A percentile compares a stretch with the other conserved stretches of the same genome.
Evolutionary conservation across 306 rosid species (phyloP).

Genomic region (Castanea mollissima): DNA sequence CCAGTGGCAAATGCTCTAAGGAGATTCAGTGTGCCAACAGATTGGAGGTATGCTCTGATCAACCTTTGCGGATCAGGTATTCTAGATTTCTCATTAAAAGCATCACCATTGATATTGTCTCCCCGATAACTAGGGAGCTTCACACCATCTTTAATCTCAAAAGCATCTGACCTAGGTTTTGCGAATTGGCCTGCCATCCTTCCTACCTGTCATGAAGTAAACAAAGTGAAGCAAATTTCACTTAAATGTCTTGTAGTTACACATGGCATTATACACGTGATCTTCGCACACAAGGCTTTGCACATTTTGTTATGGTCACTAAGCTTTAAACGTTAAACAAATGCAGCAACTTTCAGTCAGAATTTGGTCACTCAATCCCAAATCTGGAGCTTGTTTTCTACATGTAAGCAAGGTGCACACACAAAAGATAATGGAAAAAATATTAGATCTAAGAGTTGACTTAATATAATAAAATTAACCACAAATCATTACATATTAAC

Average conservation of each 20-base stretch:
- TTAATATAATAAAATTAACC: neutral
- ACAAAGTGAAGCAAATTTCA: neutral
- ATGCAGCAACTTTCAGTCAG: neutral
- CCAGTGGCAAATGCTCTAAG: slow-evolving; percentile 48
- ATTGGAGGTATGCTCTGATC: slow-evolving; percentile 47
- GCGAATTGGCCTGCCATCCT: slow-evolving; percentile 51
- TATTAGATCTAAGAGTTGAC: neutral
- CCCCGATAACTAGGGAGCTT: slow-evolving; percentile 42
- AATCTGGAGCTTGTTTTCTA: neutral
- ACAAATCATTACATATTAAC: neutral
- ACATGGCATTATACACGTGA: neutral
- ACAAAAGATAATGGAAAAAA: neutral
- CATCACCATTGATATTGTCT: slow-evolving; percentile 40
- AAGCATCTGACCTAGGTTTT: slow-evolving; percentile 39
- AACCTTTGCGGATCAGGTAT: slow-evolving; percentile 42
- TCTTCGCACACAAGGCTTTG: neutral
- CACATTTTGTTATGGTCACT: neutral
- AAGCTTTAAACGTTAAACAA: neutral
- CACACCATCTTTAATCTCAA: slow-evolving; percentile 40
- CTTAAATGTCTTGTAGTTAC: neutral
- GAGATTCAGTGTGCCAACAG: slow-evolving; percentile 44
- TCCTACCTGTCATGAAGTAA: slow-evolving; percentile 26
- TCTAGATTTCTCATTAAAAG: slow-evolving; percentile 38
- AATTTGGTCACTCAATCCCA: neutral
- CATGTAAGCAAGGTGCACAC: neutral